Evolutionary conservation across 2,329 filamentous ascomycete species (phyloP).

Genomic region (Cladosporium phlei): DNA sequence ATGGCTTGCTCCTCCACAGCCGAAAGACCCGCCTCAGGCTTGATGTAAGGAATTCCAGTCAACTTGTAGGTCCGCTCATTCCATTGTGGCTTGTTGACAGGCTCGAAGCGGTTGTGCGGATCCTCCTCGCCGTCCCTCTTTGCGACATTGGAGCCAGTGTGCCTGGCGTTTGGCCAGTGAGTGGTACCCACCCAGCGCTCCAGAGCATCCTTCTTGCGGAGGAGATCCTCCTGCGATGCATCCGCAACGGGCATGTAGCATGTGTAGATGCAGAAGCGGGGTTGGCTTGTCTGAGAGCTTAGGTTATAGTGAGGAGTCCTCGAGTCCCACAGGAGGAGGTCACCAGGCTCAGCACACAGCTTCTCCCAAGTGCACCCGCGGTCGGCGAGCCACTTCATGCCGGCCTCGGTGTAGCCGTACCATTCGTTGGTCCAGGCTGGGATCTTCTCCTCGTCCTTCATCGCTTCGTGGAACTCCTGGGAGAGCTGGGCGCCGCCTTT

Average conservation of each 20-base stretch:
- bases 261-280: constrained; percentile 32
- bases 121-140: constrained; percentile 30
- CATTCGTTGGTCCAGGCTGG: constrained; percentile 31
- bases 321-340: constrained; percentile 26
- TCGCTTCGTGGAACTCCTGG: constrained; percentile 31
- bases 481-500: constrained; percentile 30
- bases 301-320: constrained; percentile 32
- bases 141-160: constrained; percentile 31
- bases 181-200: constrained; percentile 31
- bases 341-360: constrained; percentile 25
- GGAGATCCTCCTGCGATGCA: constrained; percentile 32
- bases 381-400: constrained; percentile 28
- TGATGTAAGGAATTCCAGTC: constrained; percentile 47
- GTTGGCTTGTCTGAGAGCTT: constrained; percentile 24
- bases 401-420: constrained; percentile 32
- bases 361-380: constrained; percentile 24
- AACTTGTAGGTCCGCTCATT: constrained; percentile 42
- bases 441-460: constrained; percentile 27
- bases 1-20: constrained; percentile 1
- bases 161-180: constrained; percentile 34
- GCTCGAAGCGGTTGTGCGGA: constrained; percentile 35
- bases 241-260: constrained; percentile 36
- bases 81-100: constrained; percentile 38
- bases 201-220: constrained; percentile 31
- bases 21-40: constrained; percentile 8